Conservation (phyloP, 2,329 filamentous ascomycete genomes). For the Colletotrichum tropicale region DNA sequence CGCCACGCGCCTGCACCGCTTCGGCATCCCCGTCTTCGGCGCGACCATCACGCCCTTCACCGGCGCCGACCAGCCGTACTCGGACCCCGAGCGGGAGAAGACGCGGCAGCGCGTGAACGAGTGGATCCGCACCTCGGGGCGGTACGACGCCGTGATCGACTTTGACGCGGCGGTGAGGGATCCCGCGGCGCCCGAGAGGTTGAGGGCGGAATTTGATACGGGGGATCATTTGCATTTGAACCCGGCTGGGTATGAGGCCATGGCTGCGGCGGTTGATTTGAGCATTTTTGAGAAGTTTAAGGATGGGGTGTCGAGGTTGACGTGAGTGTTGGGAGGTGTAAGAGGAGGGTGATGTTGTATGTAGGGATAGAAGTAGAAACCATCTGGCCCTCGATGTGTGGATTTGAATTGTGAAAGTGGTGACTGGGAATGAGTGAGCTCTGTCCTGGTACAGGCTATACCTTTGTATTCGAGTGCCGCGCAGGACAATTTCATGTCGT, state of each 20-base stretch:
- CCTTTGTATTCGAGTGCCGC: background rate
- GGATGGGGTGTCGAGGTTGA: slow-evolving; percentile 2
- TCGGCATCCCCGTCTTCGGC: slow-evolving; percentile 58
- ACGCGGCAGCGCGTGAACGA: slow-evolving; percentile 60
- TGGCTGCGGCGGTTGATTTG: slow-evolving; percentile 61
- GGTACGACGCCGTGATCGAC: slow-evolving; percentile 66
- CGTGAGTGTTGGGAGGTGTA: background rate
- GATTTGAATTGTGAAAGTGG: background rate
- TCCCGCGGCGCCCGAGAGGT: slow-evolving; percentile 42
- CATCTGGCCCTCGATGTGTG: background rate
- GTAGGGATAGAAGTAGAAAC: background rate
- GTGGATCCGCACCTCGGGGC: slow-evolving; percentile 59
- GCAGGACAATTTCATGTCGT: background rate
- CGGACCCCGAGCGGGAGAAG: slow-evolving; percentile 52
- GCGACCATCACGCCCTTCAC: slow-evolving; percentile 55
- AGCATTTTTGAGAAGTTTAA: slow-evolving; percentile 46
- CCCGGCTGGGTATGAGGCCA: slow-evolving; percentile 55
- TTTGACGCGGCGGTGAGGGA: slow-evolving; percentile 63
- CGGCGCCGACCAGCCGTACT: slow-evolving; percentile 56
- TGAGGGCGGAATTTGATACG: slow-evolving; percentile 51
- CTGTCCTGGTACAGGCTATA: rapidly evolving
- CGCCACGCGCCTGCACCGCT: slow-evolving; percentile 53
- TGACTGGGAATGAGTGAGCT: background rate
- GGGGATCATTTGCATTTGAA: slow-evolving; percentile 68
- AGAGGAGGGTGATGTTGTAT: background rate